Base-by-base conservation (phyloP, 106 monocot genomes). In the Dendrobium officinale region DNA sequence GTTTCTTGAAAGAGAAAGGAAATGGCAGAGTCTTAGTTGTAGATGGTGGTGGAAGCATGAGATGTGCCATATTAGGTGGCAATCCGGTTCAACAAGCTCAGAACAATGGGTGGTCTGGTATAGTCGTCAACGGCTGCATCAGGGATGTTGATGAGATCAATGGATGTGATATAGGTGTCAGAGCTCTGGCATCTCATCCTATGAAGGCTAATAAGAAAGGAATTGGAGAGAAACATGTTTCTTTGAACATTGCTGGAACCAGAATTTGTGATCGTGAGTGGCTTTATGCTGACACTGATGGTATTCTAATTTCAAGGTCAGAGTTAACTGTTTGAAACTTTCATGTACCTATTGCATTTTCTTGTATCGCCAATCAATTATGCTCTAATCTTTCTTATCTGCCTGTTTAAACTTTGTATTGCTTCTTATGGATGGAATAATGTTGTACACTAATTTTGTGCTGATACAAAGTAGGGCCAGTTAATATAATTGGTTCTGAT, bases 81-180 rank as follows among this genome's bases (percentile, higher is more conserved):
- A 84, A 79, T n/a, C 79, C 79, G 6, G 79, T 75, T 22, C 79
- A 84, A 41, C 79, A 74, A 75, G 84, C 84, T 56, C 79, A 79
- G 40, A 79, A 84, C 72, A 84, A 79, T 45, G 84, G 84, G 26
- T 84, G 84, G 84, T 79, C 79, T 40, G 84, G 84, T 19, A 79
- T 84, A 24, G 48, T 84, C 1, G 61, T 84, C 16, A 73, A 84
- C 42, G 84, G 84, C 10, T 84, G 84, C 79, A 79, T 84, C 26
- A 22, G 84, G 31, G 84, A 84, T 58, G 84, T 84, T 4, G 84
- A 84, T 40, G 84, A 84, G 19, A 84, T 84, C 59, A 84, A 84
- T 49, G 84, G 75, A 6, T 74, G 79, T 22, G 84, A 84, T 79
- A 79, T 84, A 75, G 84, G 84, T 2, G 79, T 84, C 9, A 79